A percentile compares a stretch with the other conserved stretches of the same genome.
phyloP scores from a whole-genome alignment of 2,329 filamentous ascomycete genomes.

The Penicillium griseofulvum region DNA sequence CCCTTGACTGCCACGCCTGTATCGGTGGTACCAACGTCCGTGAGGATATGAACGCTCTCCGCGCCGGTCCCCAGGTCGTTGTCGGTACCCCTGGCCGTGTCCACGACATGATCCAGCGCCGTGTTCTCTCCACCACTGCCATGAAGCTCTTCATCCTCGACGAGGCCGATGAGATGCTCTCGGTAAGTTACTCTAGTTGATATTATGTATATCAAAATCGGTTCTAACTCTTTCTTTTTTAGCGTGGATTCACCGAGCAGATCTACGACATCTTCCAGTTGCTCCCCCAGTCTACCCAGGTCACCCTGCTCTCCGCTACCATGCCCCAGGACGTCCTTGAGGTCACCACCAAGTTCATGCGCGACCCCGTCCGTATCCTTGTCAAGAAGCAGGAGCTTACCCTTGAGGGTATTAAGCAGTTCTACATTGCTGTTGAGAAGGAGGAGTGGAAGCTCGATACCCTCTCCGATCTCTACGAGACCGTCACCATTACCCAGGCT shows the following conservation, averaged over 20 bases:
- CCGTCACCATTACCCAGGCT: constrained; percentile 95
- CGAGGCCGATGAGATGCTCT: constrained; percentile 72
- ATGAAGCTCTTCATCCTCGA: constrained; percentile 79
- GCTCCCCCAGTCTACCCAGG: constrained; percentile 91
- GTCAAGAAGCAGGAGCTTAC: constrained; percentile 67
- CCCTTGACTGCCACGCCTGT: constrained; percentile 97
- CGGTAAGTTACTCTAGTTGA: constrained; percentile 10
- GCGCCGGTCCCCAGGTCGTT: constrained; percentile 96
- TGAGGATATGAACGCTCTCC: constrained; percentile 95
- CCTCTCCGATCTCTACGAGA: constrained; percentile 97
- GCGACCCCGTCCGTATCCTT: constrained; percentile 58
- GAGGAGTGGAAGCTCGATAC: constrained; percentile 99
- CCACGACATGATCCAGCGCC: constrained; percentile 75
- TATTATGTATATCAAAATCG: neutral
- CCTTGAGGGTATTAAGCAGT: constrained; percentile 95
- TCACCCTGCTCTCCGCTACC: constrained; percentile 96
- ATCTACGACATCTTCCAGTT: constrained; percentile 99
- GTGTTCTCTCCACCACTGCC: constrained; percentile 68
- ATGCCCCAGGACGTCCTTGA: constrained; percentile 97
- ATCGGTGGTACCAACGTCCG: constrained; percentile 98
- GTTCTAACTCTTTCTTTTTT: constrained; percentile 35
- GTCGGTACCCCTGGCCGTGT: constrained; percentile 97
- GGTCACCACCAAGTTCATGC: constrained; percentile 99
- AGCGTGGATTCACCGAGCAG: constrained; percentile 94
- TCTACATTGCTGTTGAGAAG: constrained; percentile 98